A percentile compares a stretch with the other conserved stretches of the same genome.
These are phyloP conservation scores for Abelmoschus esculentus DNA, from an alignment of 345 rosid species.

Conservation along the genomic window DNA sequence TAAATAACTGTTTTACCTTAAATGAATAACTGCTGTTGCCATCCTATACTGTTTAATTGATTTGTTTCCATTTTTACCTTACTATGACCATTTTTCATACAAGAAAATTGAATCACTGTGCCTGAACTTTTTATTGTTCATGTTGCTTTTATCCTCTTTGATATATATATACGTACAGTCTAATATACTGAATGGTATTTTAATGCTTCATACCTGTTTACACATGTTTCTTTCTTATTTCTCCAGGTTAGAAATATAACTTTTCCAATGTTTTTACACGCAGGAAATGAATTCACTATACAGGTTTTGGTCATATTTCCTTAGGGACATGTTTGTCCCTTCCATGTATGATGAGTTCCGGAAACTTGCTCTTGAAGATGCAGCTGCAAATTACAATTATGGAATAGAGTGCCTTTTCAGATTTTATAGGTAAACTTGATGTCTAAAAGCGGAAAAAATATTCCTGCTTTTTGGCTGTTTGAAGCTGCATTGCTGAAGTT, in stretches of 20 bases:
- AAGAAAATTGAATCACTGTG: neutral
- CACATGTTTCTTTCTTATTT: neutral
- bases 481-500: neutral
- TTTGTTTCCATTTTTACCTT: neutral
- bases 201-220: neutral
- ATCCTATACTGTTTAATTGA: neutral
- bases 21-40: neutral
- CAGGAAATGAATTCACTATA: slow-evolving; percentile 98
- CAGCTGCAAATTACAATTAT: slow-evolving; percentile 69
- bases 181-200: neutral
- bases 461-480: neutral
- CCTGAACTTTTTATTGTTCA: neutral
- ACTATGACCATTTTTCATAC: neutral
- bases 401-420: slow-evolving; percentile 95
- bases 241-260: neutral
- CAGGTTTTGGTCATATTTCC: slow-evolving; percentile 93
- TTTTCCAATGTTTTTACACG: slow-evolving; percentile 15
- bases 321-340: slow-evolving; percentile 62
- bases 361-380: slow-evolving; percentile 80
- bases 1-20: neutral
- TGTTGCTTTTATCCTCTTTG: neutral
- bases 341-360: slow-evolving; percentile 83
- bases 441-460: neutral
- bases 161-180: neutral
- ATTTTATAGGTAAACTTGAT: slow-evolving; percentile 67